Evolutionary conservation across 83 land plant species (phyloP), one percentile per base, ranked within the genome.

Genomic region (Thuja plicata): DNA sequence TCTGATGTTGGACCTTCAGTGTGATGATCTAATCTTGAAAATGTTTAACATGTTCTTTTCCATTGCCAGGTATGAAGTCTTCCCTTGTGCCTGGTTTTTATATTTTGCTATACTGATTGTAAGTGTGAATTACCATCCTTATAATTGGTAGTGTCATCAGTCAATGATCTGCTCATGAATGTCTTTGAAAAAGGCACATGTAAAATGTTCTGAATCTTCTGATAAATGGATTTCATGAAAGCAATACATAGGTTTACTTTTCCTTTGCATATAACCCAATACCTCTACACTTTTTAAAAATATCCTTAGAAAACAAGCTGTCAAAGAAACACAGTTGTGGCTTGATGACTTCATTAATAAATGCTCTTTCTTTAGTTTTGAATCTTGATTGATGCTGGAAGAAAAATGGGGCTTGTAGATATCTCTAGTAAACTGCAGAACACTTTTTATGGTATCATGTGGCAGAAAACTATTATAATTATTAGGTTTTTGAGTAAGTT

Each of bases 1-100:
- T 87, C 90, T 94, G 88, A 93, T 96, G 95, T 85, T 96, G 92
- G 97, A 96, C 87, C 94, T 96, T 87, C 97, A 95, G 78, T 93
- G 97, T 87, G 91, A 93, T 89, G 94, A 95, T 89, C 91, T 96
- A 3, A 92, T 96, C 71, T 90, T 91, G 85, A 92, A 96, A 87
- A 92, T 95, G 91, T 96, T 93, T 90, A 62, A 91, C 27, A 92
- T 90, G 52, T 95, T 96, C 87, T 88, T 96, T 76, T 37, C 92
- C 17, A 93, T 90, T 45, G 91, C 90, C 91, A 95, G 98, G 98
- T 96, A 50, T 87, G 16, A 0, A 15, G 7, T 9, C 37, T 87
- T 85, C 27, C 54, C 57, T 24, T 86, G 15, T 81, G 27, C 50
- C 27, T 43, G 15, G 12, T 43, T 43, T 81, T 12, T 3, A 24